These are phyloP conservation scores for Neonectria coccinea DNA, from an alignment of 2,329 filamentous ascomycete genomes.

Conservation along the genomic window DNA sequence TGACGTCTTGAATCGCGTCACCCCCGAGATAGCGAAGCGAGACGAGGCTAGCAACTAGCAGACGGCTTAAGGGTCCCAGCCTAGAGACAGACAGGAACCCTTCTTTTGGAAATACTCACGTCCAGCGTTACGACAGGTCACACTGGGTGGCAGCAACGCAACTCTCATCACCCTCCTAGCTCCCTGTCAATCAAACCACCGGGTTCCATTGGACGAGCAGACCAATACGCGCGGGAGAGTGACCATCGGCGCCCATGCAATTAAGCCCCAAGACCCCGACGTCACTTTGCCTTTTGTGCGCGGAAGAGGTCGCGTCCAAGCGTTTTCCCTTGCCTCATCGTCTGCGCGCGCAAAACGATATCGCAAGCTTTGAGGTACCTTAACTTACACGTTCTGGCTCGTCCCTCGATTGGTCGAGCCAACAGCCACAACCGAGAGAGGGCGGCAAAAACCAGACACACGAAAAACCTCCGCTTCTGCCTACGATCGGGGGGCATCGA, in stretches of 20 bases:
- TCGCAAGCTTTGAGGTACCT: too few species aligned
- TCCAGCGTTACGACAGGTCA: not conserved
- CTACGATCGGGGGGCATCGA: too few species aligned
- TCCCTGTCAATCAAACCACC: not conserved
- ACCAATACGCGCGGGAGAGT: slow-evolving; percentile 6
- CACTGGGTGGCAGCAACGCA: not conserved
- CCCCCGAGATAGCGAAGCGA: not conserved
- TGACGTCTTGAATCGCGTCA: not conserved
- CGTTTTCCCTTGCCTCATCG: not conserved
- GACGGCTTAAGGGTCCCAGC: not conserved
- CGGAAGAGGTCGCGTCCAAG: not conserved
- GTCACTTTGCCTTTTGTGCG: not conserved
- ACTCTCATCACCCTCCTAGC: not conserved
- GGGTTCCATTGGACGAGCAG: not conserved
- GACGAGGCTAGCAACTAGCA: too few species aligned
- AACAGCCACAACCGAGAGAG: not conserved
- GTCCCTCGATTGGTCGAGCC: not conserved
- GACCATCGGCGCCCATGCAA: not conserved
- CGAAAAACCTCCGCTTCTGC: too few species aligned
- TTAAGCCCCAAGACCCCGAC: not conserved
- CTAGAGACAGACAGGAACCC: not conserved
- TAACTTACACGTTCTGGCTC: too few species aligned
- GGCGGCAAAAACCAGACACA: not conserved
- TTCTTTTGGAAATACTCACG: not conserved
- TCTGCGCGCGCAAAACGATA: not conserved